Base-by-base conservation (phyloP, 345 rosid species). In the Acer negundo region DNA sequence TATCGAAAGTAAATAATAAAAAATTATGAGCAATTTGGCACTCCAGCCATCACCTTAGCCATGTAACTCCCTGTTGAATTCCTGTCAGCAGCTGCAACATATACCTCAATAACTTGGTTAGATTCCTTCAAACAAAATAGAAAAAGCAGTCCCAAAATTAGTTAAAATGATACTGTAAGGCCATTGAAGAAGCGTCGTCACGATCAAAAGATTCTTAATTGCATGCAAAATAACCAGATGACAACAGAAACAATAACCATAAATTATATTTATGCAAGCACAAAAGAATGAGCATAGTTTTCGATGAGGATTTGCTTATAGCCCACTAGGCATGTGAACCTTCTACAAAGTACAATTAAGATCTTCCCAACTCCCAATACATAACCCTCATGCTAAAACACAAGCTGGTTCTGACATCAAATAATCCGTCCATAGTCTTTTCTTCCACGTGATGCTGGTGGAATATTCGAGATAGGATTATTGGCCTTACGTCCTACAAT, bases 381-480 rank as follows among this genome's bases (percentile, higher is more conserved):
- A 81, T 72, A 80, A 81, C 80, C 80, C 89, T 86, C 84, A 63
- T 77, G 31, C 10, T 42, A 42, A 80, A 77, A 80, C 75, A 78
- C 73, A 81, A 82, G 70, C 73, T 28, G 78, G 80, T 80, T 71
- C 73, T 83, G 58, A 82, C 85, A 82, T 86, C 85, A 94, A 69
- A 90, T 82, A 81, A 91, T 91, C 86, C 92, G 92, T 85, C 95
- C 99, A 74, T 87, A 85, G 82, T 96, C 98, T 85, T 88, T 91
- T 88, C 91, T 94, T 79, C 95, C 97, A 55, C 93, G 94, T 61
- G 97, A 90, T 82, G 98, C 74, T 10, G 99, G 87, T 22, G 87
- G 94, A 65, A 92, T 86, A 87, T 87, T 91, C 26, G 93, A 79
- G 75, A 87, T 83, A 38, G 94, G 85, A 86, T 89, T 89, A 85